Conservation (phyloP, 192 early-diverging fungal genomes). For the Powellomyces hirtus region DNA sequence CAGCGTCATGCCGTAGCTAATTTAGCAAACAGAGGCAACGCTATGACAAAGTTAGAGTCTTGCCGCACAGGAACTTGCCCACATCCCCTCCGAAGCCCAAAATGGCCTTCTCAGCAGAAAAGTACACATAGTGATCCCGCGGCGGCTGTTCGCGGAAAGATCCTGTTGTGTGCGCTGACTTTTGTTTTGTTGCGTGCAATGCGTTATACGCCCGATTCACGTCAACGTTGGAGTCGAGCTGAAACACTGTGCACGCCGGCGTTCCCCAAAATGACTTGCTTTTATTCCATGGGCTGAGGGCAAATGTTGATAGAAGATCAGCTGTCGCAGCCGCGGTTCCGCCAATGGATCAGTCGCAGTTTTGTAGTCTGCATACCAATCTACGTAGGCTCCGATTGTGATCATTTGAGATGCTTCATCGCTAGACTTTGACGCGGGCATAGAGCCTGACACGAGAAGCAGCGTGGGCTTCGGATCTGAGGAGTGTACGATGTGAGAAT, state of each 20-base stretch:
- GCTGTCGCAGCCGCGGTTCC: background rate
- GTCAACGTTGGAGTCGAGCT: background rate
- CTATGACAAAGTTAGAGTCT: too few species aligned
- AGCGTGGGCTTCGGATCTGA: constrained; percentile 13
- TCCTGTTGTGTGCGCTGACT: background rate
- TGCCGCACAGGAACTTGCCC: background rate
- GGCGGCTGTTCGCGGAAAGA: too few species aligned
- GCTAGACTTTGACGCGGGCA: too few species aligned
- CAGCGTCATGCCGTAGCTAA: too few species aligned
- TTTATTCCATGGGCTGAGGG: constrained; percentile 12
- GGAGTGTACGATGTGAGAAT: background rate
- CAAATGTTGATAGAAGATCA: background rate
- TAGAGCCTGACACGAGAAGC: constrained; percentile 2
- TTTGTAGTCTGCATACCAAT: background rate
- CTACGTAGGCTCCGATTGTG: constrained; percentile 7
- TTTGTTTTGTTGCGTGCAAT: background rate
- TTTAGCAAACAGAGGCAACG: background rate
- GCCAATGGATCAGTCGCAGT: background rate
- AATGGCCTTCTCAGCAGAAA: background rate
- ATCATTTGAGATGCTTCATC: background rate
- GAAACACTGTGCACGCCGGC: background rate
- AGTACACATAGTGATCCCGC: constrained; percentile 2
- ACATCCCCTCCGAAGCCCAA: background rate
- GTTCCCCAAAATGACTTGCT: constrained; percentile 14
- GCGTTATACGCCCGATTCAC: background rate